Conservation (phyloP, 768 basidiomycete genomes). For the Gloeopeniophorella convolvens region DNA sequence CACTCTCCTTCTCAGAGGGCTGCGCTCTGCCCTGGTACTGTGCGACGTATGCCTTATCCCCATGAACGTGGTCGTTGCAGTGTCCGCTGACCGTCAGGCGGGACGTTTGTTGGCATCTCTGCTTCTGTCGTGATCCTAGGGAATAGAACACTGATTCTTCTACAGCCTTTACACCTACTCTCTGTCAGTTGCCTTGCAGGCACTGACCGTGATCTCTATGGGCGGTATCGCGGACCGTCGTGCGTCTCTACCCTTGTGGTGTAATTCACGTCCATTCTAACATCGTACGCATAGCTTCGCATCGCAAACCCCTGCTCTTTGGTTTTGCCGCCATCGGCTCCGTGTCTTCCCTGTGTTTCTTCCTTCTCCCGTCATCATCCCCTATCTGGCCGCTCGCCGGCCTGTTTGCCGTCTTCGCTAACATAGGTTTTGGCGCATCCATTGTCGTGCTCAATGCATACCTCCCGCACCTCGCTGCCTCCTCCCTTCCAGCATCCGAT, state of each 20-base stretch:
- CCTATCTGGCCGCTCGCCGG: slow-evolving; percentile 64
- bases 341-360: slow-evolving; percentile 58
- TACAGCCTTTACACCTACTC: slow-evolving; percentile 83
- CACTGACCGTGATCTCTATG: slow-evolving; percentile 92
- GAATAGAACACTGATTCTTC: slow-evolving; percentile 13
- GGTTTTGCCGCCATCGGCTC: slow-evolving; percentile 71
- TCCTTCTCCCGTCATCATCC: slow-evolving; percentile 66
- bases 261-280: background rate
- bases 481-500: slow-evolving; percentile 7
- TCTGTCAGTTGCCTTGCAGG: slow-evolving; percentile 81
- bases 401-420: slow-evolving; percentile 67
- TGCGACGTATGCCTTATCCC: too few relatives aligned
- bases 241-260: slow-evolving; percentile 33
- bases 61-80: too few relatives aligned
- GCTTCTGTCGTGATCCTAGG: too few relatives aligned
- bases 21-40: too few relatives aligned
- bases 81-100: too few relatives aligned
- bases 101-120: too few relatives aligned
- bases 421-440: slow-evolving; percentile 81
- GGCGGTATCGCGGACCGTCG: slow-evolving; percentile 87
- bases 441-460: slow-evolving; percentile 90
- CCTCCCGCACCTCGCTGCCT: slow-evolving; percentile 63
- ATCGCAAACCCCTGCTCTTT: slow-evolving; percentile 74
- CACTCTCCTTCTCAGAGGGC: too few relatives aligned
- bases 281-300: slow-evolving; percentile 39